Percentiles rank a stretch among this genome's conserved stretches.
These are phyloP conservation scores for Lenzites betulinus DNA, from an alignment of 768 basidiomycete species.

Conservation along the genomic window DNA sequence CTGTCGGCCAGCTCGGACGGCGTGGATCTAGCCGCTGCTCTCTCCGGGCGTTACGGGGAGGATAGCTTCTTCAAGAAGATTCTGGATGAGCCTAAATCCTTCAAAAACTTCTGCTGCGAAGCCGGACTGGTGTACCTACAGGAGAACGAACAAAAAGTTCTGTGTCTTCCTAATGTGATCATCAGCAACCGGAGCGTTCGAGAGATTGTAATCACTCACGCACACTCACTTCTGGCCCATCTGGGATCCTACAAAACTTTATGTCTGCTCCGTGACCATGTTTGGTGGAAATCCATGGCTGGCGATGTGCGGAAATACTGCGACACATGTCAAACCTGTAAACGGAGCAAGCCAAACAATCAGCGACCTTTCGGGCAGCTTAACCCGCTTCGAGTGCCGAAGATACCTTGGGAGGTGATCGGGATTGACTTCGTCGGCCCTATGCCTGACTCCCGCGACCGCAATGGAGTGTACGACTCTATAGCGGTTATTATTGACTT, in stretches of 20 bases:
- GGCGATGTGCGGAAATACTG: conserved; percentile 31
- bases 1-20: too few species aligned
- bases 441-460: conserved; percentile 27
- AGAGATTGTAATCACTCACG: conserved; percentile 38
- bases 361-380: conserved; percentile 20
- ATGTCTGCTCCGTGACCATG: conserved; percentile 33
- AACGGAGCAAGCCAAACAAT: conserved; percentile 20
- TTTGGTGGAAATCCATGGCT: conserved; percentile 42
- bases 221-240: conserved; percentile 42
- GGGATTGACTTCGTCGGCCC: conserved; percentile 44
- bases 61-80: conserved; percentile 36
- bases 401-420: conserved; percentile 39
- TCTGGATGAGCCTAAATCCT: conserved; percentile 26
- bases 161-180: conserved; percentile 25
- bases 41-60: conserved; percentile 20
- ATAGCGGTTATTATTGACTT: conserved; percentile 28
- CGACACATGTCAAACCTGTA: conserved; percentile 27
- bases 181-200: conserved; percentile 23
- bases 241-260: conserved; percentile 38
- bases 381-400: conserved; percentile 33
- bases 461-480: conserved; percentile 26
- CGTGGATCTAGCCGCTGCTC: too few species aligned
- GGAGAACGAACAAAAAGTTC: neutral
- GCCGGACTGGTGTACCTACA: conserved; percentile 27
- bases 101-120: conserved; percentile 29